Base-by-base conservation (phyloP, 768 basidiomycete genomes). In the Rhodotorula taiwanensis region DNA sequence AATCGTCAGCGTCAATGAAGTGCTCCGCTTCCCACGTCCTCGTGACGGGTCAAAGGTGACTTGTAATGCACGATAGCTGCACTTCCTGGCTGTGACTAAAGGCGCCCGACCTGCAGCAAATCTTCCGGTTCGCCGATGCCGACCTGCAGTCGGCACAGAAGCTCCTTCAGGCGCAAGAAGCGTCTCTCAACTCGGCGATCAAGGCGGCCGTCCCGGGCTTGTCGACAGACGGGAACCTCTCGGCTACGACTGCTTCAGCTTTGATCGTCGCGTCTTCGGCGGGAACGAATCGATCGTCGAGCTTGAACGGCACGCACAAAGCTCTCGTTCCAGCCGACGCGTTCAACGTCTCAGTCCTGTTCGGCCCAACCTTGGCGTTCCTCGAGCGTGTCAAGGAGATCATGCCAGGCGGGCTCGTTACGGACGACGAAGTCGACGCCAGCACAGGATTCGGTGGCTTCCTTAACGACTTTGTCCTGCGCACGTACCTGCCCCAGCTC, bases 151-250 rank as follows among this genome's bases (percentile, higher is more conserved):
- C 80, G 23, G 80, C 84, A 9, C 80, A 78, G 60, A 89, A 86
- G 71, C 76, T 79, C 16, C 82, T 97, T 48, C 84, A 83, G 69
- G 76, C 77, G 10, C 83, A 91, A 69, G 93, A 97, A 77, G 89
- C 94, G 60, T 85, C 87, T 50, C 81, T 99, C 33, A 87, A 85
- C 27, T 81, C 82, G 43, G 83, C 89, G 1, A 80, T 99, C 33
- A 87, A 86, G 74, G 86, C 90, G 43, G 93, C 89, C 0, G 92
- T 97, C 75, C 95, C 95, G 0, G 95, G 95, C 25, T 81, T 99
- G 47, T 92, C 91, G 13, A 84, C 88, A 45, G 83, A 83, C 42
- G 53, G 62, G 51, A 77, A 82, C 13, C 77, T 82, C 0, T 85
- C 66, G 14, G 45, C 58, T 0, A 55, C 59, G 15, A 60, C 70